Evolutionary conservation across 306 rosid genomes (phyloP).

Genomic region (Gynostemma pentaphyllum): DNA sequence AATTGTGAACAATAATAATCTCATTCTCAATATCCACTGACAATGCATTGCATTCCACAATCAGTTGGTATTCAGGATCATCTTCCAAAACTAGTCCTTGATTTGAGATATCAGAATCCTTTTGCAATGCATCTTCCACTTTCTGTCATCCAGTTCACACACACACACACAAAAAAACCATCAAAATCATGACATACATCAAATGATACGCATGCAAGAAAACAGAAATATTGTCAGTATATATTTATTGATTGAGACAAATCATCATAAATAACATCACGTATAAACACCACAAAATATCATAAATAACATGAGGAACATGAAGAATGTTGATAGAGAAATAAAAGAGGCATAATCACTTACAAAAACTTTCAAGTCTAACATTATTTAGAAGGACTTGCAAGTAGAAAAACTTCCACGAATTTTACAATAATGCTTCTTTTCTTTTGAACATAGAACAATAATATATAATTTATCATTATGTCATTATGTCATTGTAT

Average conservation of each 20-base stretch:
- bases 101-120: conserved; percentile 40
- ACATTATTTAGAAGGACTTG: background rate
- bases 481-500: too few relatives aligned
- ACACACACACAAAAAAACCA: conserved; percentile 8
- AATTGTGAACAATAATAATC: conserved; percentile 76
- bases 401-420: background rate
- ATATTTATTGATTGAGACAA: background rate
- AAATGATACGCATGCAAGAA: background rate
- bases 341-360: background rate
- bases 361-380: background rate
- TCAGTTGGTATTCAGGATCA: conserved; percentile 89
- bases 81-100: conserved; percentile 69
- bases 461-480: too few relatives aligned
- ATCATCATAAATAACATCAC: background rate
- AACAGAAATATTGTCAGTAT: background rate
- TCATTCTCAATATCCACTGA: conserved; percentile 97
- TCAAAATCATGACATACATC: conserved; percentile 11
- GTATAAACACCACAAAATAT: background rate
- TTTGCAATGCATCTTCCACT: conserved; percentile 78
- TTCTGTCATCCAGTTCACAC: conserved; percentile 45
- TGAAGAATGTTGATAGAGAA: background rate
- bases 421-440: background rate
- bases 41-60: conserved; percentile 81
- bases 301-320: background rate
- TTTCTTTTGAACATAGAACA: too few relatives aligned